These are phyloP conservation scores for Alternaria sp. DNA, from an alignment of 2,329 filamentous ascomycete genomes.

Conservation along the genomic window DNA sequence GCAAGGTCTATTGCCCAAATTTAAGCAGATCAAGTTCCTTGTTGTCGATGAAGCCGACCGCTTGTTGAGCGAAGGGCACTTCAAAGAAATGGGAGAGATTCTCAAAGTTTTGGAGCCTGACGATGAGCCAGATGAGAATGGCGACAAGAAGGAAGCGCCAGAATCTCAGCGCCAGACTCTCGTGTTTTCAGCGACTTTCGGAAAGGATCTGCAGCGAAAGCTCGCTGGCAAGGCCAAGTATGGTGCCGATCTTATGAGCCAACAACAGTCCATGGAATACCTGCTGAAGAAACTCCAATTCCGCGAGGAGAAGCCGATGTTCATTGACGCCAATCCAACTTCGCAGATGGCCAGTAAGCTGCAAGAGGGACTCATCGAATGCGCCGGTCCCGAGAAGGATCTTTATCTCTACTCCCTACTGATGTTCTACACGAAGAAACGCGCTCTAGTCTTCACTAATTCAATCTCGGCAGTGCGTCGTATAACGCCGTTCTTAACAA, in stretches of 20 bases:
- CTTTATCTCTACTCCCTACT: conserved; percentile 91
- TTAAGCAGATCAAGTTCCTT: conserved; percentile 79
- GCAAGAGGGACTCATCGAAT: conserved; percentile 91
- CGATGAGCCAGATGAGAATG: conserved; percentile 59
- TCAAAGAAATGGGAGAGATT: conserved; percentile 92
- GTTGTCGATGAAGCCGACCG: conserved; percentile 95
- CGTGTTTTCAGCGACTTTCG: conserved; percentile 96
- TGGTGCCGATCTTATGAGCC: conserved; percentile 68
- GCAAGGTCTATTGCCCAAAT: conserved; percentile 70
- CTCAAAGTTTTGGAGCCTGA: conserved; percentile 78
- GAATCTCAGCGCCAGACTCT: conserved; percentile 76
- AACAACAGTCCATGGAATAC: conserved; percentile 89
- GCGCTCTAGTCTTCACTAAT: conserved; percentile 92
- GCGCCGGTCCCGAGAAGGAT: conserved; percentile 93
- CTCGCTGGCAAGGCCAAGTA: conserved; percentile 72
- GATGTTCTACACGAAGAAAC: conserved; percentile 79
- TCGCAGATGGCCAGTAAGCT: conserved; percentile 87
- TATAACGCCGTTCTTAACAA: conserved; percentile 82
- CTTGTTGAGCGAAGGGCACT: conserved; percentile 89
- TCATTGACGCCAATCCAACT: conserved; percentile 88
- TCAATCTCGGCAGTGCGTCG: conserved; percentile 92
- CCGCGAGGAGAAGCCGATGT: conserved; percentile 81
- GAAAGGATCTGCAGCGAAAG: conserved; percentile 90
- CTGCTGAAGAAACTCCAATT: conserved; percentile 91
- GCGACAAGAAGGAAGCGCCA: conserved; percentile 16